Evolutionary conservation across 2,329 filamentous ascomycete species (phyloP).

Genomic region (Pyrenophora seminiperda): DNA sequence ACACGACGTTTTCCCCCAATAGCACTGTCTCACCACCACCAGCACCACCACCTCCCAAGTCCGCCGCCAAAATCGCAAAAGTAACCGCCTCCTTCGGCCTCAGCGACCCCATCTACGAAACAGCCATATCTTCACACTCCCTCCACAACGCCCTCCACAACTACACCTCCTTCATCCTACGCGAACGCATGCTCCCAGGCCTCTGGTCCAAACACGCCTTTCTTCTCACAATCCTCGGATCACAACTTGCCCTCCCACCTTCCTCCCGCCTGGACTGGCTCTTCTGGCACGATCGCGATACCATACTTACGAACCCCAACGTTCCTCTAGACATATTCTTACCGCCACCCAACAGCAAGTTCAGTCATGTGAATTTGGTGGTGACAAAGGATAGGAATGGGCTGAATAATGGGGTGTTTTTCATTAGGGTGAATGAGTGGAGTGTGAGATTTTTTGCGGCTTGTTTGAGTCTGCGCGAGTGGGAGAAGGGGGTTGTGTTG

Average conservation of each 20-base stretch:
- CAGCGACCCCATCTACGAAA: constrained; percentile 4
- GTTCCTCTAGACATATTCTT: constrained; percentile 7
- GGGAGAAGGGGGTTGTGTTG: constrained; percentile 1
- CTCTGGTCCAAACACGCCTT: constrained; percentile 12
- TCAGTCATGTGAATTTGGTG: constrained; percentile 33
- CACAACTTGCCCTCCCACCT: constrained; percentile 6
- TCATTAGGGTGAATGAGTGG: constrained; percentile 48
- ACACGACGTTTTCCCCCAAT: neutral
- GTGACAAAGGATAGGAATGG: constrained; percentile 49
- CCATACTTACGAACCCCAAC: constrained; percentile 7
- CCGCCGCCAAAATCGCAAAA: constrained; percentile 5
- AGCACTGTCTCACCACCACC: neutral
- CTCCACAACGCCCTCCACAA: constrained; percentile 4
- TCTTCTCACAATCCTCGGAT: constrained; percentile 6
- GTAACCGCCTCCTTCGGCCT: constrained; percentile 10
- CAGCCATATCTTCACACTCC: constrained; percentile 5
- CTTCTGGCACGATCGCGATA: constrained; percentile 11
- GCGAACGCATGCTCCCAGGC: constrained; percentile 7
- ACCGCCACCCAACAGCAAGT: neutral
- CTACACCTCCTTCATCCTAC: constrained; percentile 6
- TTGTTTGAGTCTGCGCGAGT: constrained; percentile 23
- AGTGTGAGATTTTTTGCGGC: constrained; percentile 45
- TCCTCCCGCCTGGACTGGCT: constrained; percentile 3
- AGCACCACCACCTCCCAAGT: neutral
- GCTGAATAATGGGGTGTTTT: constrained; percentile 49